Conservation (phyloP, 305 asterid species). For the Fraxinus floribunda region DNA sequence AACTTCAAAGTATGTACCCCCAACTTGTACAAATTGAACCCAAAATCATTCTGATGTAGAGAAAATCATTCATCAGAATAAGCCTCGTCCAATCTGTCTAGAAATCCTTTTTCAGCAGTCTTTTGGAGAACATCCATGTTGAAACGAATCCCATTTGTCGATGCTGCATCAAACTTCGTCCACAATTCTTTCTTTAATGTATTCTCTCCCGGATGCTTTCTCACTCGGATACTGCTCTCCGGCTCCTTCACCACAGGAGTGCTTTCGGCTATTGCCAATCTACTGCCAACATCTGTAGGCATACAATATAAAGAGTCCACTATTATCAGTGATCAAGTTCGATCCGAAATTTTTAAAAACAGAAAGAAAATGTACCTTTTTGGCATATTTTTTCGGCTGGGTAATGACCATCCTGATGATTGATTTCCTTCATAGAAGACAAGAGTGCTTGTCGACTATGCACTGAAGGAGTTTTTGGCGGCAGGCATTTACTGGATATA, state of each 20-base stretch:
- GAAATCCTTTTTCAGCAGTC: slow-evolving; percentile 52
- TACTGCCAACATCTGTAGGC: slow-evolving; percentile 34
- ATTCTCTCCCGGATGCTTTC: slow-evolving; percentile 87
- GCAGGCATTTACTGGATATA: slow-evolving; percentile 23
- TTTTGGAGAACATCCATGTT: slow-evolving; percentile 27
- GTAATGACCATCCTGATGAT: slow-evolving; percentile 23
- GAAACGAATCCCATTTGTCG: slow-evolving; percentile 40
- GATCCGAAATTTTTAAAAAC: not conserved
- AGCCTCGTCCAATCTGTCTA: slow-evolving; percentile 76
- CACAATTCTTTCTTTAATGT: slow-evolving; percentile 90
- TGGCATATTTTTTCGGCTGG: slow-evolving; percentile 24
- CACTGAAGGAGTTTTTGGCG: slow-evolving; percentile 18
- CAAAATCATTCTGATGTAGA: slow-evolving; percentile 10
- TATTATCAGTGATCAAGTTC: not conserved
- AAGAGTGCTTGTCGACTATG: slow-evolving; percentile 19
- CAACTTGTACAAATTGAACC: slow-evolving; percentile 2
- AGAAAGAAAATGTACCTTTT: slow-evolving; percentile 29
- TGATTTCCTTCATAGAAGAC: slow-evolving; percentile 14
- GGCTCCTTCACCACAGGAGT: slow-evolving; percentile 66
- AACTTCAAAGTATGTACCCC: slow-evolving; percentile 8
- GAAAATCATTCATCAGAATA: slow-evolving; percentile 33
- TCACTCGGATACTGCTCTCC: slow-evolving; percentile 42
- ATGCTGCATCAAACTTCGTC: slow-evolving; percentile 82
- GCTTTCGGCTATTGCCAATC: slow-evolving; percentile 40
- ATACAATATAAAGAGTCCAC: slow-evolving; percentile 1